phyloP scores from a whole-genome alignment of 2,329 filamentous ascomycete genomes.

The Cadophora sp. region DNA sequence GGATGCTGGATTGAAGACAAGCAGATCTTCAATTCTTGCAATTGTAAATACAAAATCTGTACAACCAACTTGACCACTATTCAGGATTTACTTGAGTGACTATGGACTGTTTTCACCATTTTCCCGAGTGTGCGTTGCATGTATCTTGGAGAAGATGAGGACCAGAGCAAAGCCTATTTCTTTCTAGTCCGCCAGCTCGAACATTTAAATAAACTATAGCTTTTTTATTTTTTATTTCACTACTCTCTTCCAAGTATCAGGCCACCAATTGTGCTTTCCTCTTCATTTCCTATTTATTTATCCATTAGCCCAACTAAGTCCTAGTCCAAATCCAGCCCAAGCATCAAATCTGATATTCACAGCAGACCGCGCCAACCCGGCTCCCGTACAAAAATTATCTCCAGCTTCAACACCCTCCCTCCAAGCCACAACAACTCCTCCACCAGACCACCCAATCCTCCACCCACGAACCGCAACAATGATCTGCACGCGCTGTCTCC shows the following conservation, averaged over 20 bases:
- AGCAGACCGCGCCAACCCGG: slow-evolving; percentile 26
- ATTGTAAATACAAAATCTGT: slow-evolving; percentile 33
- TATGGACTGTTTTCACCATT: no score
- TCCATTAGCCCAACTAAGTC: no score
- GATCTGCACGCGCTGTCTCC: slow-evolving; percentile 55
- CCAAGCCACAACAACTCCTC: slow-evolving; percentile 33
- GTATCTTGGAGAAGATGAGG: no score
- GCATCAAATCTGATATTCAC: slow-evolving; percentile 36
- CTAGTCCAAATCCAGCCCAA: neutral
- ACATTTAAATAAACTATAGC: no score
- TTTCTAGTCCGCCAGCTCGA: no score
- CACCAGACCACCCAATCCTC: neutral
- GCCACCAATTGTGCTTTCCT: no score
- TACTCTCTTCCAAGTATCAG: no score
- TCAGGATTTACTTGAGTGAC: neutral
- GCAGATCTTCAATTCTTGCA: slow-evolving; percentile 21
- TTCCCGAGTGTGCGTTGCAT: neutral
- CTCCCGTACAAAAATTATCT: slow-evolving; percentile 40
- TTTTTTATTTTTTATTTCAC: no score
- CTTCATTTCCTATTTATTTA: no score
- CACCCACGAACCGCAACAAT: slow-evolving; percentile 37
- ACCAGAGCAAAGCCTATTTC: no score
- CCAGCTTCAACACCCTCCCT: slow-evolving; percentile 41
- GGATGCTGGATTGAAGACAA: slow-evolving; percentile 21
- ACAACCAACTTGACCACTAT: neutral